Base-by-base conservation (phyloP, 495 filamentous ascomycete genomes). In the Penicillium bialowiezense region DNA sequence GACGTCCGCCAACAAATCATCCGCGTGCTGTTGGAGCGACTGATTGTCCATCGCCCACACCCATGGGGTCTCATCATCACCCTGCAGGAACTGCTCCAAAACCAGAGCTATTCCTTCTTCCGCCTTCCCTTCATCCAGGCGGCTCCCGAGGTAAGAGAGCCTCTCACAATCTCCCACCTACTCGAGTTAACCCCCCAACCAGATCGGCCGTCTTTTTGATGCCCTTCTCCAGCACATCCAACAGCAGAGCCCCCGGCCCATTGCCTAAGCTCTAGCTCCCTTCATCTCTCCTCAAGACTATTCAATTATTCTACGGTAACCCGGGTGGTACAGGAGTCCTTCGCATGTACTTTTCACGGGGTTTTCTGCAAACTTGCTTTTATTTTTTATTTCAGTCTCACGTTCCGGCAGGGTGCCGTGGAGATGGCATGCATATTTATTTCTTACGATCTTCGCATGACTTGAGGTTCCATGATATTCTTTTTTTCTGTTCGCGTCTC, bases 51-150 rank as follows among this genome's bases (percentile, higher is more conserved):
- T 65, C 89, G 91, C 63, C 93, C 93, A 24, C 95, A 97, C 64
- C 91, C 93, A 12, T 99, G 93, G 93, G 93, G 93, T 13, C 68
- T 97, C 33, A 88, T 97, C 65, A 85, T 95, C 48, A 95, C 90
- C 17, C 78, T 95, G 40, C 71, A 95, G 36, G 95, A 97, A 71
- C 75, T 99, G 37, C 75, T 95, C 47, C 93, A 96, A 73, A 97
- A 95, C 61, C 83, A 85, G 35, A 87, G 81, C 57, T 91, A 89
- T 59, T 79, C 82, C 56, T 92, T 99, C 76, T 99, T 93, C 77
- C 86, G 90, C 34, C 77, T 96, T 51, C 88, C 89, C 34, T 97
- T 95, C 51, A 88, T 96, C 71, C 92, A 95, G 73, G 80, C 83
- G 54, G 81, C 85, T 38, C 89, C 89, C 41, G 89, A 95, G 74